Base-by-base conservation (phyloP, 106 monocot genomes). In the Platanthera guangdongensis region DNA sequence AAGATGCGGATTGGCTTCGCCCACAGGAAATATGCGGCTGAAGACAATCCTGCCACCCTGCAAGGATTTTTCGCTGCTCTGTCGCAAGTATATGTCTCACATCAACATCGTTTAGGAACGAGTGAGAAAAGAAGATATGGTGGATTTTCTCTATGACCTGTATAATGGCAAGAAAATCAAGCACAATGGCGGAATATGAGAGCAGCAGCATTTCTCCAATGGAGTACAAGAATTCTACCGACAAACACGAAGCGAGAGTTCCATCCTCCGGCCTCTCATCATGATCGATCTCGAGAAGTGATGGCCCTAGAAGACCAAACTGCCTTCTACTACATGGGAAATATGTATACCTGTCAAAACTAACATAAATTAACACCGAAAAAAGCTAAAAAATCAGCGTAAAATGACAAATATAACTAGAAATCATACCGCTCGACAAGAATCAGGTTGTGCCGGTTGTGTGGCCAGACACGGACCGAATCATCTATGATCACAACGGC, bases 401-500 rank as follows among this genome's bases (percentile, higher is more conserved):
- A 4, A 60, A 47, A 52, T 54, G 74, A 12, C 4, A 48, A 32
- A 68, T 47, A n/a, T 0, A 8, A 47, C 6, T 79, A 15, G 18
- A 32, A 60, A 14, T 71, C 59, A n/a, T 85, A 99, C 99, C 99
- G 92, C 72, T 99, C 99, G 3, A 99, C 94, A 70, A 92, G 84
- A 45, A 99, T 99, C 68, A 99, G 81, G 51, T 99, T 99, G 82
- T 82, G 99, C 53, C 87, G 92, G 77, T 99, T 85, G 73, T 99
- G 99, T 7, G 99, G 99, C 99, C 99, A 99, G 50, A 99, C 92
- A 45, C 84, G 88, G 48, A 87, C 65, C 8, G 94, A 92, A 76
- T 99, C 99, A 81, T 99, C 99, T 19, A 99, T 99, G 47, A 99
- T 94, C 78, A 99, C 94, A 21, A 99, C 99, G 30, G 90, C 94